Evolutionary conservation across 2,329 filamentous ascomycete species (phyloP), one percentile per base, ranked within the genome.

Genomic region (Aschersonia sp.): DNA sequence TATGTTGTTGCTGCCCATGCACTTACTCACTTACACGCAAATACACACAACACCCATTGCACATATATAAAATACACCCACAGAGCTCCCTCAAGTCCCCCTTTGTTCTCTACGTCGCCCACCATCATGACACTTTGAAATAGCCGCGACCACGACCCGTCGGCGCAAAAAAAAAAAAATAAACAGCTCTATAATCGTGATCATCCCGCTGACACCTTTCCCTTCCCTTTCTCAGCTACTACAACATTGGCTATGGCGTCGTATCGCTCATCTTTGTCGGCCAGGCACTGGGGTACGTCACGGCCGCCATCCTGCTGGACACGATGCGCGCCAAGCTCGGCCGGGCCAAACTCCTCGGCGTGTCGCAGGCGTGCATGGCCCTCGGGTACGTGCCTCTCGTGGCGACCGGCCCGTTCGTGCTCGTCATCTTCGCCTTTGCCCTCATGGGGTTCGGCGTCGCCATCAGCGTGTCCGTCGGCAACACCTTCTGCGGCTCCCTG

Each of bases 241-340:
- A 90, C 58, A 54, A 71, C 49, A 86, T 92, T 48, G 82, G 81
- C 41, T 90, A 92, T 60, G 83, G 80, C 2, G 65, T 87, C 7
- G 84, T 92, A 3, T 90, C 87, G 2, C 68, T 90, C 39, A 85
- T 94, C 57, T 94, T 92, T 66, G 75, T 92, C 32, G 77, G 81
- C 43, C 85, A 85, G 55, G 85, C 87, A 0, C 53, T 82, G 5
- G 87, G 87, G 12, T 94, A 87, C 65, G 80, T 94, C 57, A 62
- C 73, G 10, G 82, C 83, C 1, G 86, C 86, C 1, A 75, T 81
- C 39, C 70, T 83, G 51, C 74, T 83, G n/a, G 81, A 88, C 56
- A 62, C 66, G 1, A 66, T 88, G 4, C 72, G 81, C 47, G 64
- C 66, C 5, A 73, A 73, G 22, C 63, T 88, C 2, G 85, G 87